These are phyloP conservation scores for Triglochin maritima DNA, from an alignment of 106 monocot species.

Conservation along the genomic window DNA sequence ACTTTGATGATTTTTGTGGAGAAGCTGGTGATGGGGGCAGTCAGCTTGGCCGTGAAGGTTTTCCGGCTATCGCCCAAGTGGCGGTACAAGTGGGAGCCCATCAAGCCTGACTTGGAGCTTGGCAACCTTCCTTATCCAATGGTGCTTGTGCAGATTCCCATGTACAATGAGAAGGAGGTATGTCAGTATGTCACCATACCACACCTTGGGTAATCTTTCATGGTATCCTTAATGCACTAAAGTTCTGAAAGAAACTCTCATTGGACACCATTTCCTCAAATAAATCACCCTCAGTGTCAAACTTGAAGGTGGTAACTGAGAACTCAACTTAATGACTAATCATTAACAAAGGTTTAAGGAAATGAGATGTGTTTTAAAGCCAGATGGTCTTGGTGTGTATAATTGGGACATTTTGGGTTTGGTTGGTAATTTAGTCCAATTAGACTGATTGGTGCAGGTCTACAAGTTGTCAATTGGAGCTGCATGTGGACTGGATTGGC, in stretches of 20 bases:
- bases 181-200: background rate
- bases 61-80: constrained; percentile 10
- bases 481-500: constrained; percentile 42
- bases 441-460: constrained; percentile 17
- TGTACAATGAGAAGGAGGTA: constrained; percentile 26
- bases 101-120: constrained; percentile 9
- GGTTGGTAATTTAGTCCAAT: background rate
- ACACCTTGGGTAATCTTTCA: background rate
- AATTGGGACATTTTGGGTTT: background rate
- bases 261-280: no score
- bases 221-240: no score
- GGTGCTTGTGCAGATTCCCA: constrained; percentile 24
- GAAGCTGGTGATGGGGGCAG: constrained; percentile 6
- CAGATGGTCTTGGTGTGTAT: background rate
- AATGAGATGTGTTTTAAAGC: background rate
- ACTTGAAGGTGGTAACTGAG: no score
- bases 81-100: constrained; percentile 21
- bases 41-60: constrained; percentile 6
- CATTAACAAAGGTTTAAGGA: no score
- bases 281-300: no score
- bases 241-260: background rate
- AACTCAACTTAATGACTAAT: no score
- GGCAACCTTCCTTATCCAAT: constrained; percentile 11
- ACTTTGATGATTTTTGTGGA: constrained; percentile 15
- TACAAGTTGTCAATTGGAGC: constrained; percentile 54